Evolutionary conservation across 768 basidiomycete genomes (phyloP).

Genomic region (Boletus sp.): DNA sequence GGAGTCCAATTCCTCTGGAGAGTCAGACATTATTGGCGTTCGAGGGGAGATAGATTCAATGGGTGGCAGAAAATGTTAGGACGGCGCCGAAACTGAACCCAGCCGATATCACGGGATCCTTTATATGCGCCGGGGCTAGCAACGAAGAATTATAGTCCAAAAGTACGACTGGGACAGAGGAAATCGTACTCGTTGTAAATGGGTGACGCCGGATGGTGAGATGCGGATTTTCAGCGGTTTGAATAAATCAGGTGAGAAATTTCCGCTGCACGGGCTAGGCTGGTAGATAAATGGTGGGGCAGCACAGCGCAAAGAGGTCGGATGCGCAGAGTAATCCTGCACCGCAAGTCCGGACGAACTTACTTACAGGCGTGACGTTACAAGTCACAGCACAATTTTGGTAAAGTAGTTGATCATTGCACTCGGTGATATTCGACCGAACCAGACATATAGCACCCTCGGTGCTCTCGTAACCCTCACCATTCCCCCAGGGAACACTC

Average conservation of each 20-base stretch:
- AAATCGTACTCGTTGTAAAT: conserved; percentile 17
- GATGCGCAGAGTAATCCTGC: conserved; percentile 27
- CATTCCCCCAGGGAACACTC: neutral
- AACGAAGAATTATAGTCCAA: conserved; percentile 6
- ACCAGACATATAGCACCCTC: neutral
- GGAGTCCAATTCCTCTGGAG: conserved; percentile 38
- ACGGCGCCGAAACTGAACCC: conserved; percentile 1
- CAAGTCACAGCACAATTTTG: conserved; percentile 32
- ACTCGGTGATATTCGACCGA: conserved; percentile 16
- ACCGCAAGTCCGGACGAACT: conserved; percentile 32
- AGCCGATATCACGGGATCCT: conserved; percentile 4
- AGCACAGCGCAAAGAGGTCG: conserved; percentile 17
- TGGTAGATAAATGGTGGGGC: conserved; percentile 8
- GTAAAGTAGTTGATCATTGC: conserved; percentile 36
- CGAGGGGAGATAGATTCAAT: conserved; percentile 9
- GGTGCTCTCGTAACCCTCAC: neutral
- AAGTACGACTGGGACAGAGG: conserved; percentile 3
- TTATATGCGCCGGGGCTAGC: conserved; percentile 6
- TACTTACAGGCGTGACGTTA: conserved; percentile 39
- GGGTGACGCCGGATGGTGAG: conserved; percentile 1
- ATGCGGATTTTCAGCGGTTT: conserved; percentile 7
- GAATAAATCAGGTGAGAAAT: conserved; percentile 13
- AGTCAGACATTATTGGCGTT: conserved; percentile 34
- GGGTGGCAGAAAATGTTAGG: conserved; percentile 18
- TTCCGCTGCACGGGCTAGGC: conserved; percentile 3